Conservation (phyloP, 805 yeast genomes). For the Maudiozyma saulgeensis region DNA sequence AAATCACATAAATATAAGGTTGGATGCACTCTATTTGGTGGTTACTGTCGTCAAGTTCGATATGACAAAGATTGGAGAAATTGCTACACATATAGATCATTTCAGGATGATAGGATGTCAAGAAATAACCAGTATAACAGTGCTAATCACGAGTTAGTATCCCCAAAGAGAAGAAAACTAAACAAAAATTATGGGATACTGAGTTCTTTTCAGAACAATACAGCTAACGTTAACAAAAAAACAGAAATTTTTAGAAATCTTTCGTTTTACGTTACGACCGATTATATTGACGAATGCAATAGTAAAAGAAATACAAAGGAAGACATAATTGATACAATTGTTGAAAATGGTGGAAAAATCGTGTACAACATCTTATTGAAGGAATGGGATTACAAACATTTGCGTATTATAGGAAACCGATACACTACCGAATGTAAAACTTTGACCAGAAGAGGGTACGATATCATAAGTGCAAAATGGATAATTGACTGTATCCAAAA, state of each 20-base stretch:
- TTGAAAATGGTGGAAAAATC: slow-evolving; percentile 44
- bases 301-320: slow-evolving; percentile 24
- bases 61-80: slow-evolving; percentile 56
- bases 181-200: slow-evolving; percentile 12
- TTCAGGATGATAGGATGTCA: slow-evolving; percentile 3
- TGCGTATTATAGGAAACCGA: slow-evolving; percentile 32
- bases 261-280: slow-evolving; percentile 46
- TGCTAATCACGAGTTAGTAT: background rate
- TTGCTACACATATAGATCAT: slow-evolving; percentile 48
- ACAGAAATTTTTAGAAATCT: slow-evolving; percentile 36
- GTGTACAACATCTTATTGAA: slow-evolving; percentile 27
- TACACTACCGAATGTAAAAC: slow-evolving; percentile 32
- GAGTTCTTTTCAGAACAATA: background rate
- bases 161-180: slow-evolving; percentile 18
- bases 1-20: slow-evolving; percentile 43
- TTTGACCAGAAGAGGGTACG: slow-evolving; percentile 41
- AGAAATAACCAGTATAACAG: background rate
- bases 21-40: slow-evolving; percentile 65
- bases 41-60: slow-evolving; percentile 60
- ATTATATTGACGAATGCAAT: slow-evolving; percentile 26
- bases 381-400: slow-evolving; percentile 7
- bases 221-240: slow-evolving; percentile 4
- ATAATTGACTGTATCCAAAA: slow-evolving; percentile 44
- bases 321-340: slow-evolving; percentile 33
- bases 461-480: slow-evolving; percentile 64